Evolutionary conservation across 495 filamentous ascomycete genomes (phyloP).

Genomic region (Aspergillus homomorphus): DNA sequence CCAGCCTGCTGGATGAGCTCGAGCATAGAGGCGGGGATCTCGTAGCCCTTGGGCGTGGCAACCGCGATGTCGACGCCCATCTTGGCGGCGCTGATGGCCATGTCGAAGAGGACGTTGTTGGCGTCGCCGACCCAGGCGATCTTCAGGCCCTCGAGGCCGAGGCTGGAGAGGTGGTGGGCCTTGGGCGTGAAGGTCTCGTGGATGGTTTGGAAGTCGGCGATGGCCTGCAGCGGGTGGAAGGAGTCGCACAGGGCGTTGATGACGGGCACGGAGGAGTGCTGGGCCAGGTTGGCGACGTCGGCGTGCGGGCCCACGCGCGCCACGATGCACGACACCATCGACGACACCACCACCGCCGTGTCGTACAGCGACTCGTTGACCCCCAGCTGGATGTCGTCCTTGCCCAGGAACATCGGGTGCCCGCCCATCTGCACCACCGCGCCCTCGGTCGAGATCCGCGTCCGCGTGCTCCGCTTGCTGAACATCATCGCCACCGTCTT

Average conservation of each 20-base stretch:
- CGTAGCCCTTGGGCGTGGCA: constrained; percentile 80
- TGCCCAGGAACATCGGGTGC: constrained; percentile 93
- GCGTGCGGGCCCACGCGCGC: constrained; percentile 82
- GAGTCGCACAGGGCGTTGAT: constrained; percentile 90
- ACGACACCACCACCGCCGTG: constrained; percentile 82
- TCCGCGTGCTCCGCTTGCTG: constrained; percentile 89
- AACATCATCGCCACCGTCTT: constrained; percentile 94
- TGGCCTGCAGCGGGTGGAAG: constrained; percentile 87
- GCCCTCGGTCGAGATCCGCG: constrained; percentile 86
- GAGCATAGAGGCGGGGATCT: constrained; percentile 68
- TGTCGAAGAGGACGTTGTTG: constrained; percentile 94
- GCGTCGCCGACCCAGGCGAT: constrained; percentile 96
- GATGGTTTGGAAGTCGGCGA: constrained; percentile 91
- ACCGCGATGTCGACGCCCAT: constrained; percentile 81
- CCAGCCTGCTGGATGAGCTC: constrained; percentile 62
- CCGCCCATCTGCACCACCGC: constrained; percentile 81
- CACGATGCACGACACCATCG: constrained; percentile 88
- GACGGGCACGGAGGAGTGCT: constrained; percentile 80
- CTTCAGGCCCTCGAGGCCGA: constrained; percentile 78
- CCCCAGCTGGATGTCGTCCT: constrained; percentile 92
- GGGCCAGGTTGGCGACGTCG: constrained; percentile 75
- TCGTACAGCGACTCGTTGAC: constrained; percentile 94
- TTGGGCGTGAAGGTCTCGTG: constrained; percentile 65
- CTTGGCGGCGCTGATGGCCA: constrained; percentile 81
- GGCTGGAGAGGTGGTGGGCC: constrained; percentile 40